Percentiles rank a stretch among this genome's conserved stretches.
Conservation (phyloP, 306 rosid species). For the Clitoria ternatea region DNA sequence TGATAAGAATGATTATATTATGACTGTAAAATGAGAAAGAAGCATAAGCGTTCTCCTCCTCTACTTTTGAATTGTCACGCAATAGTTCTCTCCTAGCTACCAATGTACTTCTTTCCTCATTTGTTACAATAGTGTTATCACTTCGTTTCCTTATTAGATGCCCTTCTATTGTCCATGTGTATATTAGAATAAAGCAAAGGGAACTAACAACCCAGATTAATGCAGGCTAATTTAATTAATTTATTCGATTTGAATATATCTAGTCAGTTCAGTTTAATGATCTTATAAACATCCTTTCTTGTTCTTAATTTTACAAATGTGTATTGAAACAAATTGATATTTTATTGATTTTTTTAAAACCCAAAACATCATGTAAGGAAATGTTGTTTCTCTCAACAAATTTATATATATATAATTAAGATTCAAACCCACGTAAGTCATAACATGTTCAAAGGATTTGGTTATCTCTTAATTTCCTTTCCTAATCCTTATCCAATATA, state of each 20-base stretch:
- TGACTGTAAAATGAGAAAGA: constrained; percentile 13
- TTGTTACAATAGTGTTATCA: not conserved
- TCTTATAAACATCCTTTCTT: too few relatives aligned
- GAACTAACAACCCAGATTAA: not conserved
- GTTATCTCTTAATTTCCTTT: not conserved
- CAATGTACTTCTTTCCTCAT: not conserved
- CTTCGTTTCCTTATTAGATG: constrained; percentile 20
- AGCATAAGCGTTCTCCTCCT: constrained; percentile 36
- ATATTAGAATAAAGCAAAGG: not conserved
- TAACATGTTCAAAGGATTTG: too few relatives aligned
- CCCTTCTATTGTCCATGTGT: constrained; percentile 13
- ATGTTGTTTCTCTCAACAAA: too few relatives aligned
- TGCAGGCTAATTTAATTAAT: too few relatives aligned
- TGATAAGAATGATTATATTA: constrained; percentile 9
- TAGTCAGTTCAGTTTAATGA: too few relatives aligned
- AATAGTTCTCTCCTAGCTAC: not conserved
- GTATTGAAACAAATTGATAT: too few relatives aligned
- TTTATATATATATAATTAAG: too few relatives aligned
- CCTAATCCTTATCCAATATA: not conserved
- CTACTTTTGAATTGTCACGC: constrained; percentile 35
- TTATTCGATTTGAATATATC: too few relatives aligned
- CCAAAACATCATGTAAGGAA: too few relatives aligned
- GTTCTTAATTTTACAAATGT: too few relatives aligned
- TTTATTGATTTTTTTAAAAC: too few relatives aligned
- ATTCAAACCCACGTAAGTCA: too few relatives aligned